Evolutionary conservation across 257 asterid genomes (phyloP), one percentile per base, ranked within the genome.

Genomic region (Orobanche coerulescens): DNA sequence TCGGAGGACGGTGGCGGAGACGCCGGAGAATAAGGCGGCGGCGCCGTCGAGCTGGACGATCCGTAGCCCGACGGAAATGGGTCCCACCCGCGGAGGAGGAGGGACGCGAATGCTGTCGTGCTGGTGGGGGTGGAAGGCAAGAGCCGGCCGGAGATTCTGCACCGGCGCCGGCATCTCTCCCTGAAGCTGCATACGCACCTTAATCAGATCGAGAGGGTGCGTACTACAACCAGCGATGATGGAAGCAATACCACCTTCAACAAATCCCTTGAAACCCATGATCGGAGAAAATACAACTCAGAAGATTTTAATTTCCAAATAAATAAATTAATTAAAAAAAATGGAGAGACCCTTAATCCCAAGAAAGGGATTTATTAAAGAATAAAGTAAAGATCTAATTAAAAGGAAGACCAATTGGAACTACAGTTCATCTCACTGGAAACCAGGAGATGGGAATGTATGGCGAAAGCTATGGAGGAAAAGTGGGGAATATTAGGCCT

Each of bases 1-100:
- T 6, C 95, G 94, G 79, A 87, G 97, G 4, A 90, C 83, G 65
- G 97, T 90, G 62, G 97, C 95, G 46, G 97, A 90, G 0, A 90
- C 95, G 58, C 97, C 97, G 62, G 97, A 90, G 53, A 87, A 90
- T 1, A 90, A 65, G 1, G 90, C 95, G 0, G 77, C 74, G 10
- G 72, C 66, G 0, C 97, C 97, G 26, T 90, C 95, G 13, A 83
- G 93, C 67, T 78, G 90, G 36, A 90, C 12, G 24, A 90, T 84
- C 33, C 78, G 78, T 2, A 87, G 72, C 0, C 95, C 95, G 1
- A 84, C 95, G 0, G 82, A 36, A 7, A 90, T 18, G 0, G 82
- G 97, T 0, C 97, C 97, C 14, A 74, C 90, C 0, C 93, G 83
- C 0, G 88, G 71, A 0, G 79, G 75, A 1, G 81, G 75, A 2